Conservation (phyloP, 805 yeast species). For the Lipomyces spencermartinsiae region DNA sequence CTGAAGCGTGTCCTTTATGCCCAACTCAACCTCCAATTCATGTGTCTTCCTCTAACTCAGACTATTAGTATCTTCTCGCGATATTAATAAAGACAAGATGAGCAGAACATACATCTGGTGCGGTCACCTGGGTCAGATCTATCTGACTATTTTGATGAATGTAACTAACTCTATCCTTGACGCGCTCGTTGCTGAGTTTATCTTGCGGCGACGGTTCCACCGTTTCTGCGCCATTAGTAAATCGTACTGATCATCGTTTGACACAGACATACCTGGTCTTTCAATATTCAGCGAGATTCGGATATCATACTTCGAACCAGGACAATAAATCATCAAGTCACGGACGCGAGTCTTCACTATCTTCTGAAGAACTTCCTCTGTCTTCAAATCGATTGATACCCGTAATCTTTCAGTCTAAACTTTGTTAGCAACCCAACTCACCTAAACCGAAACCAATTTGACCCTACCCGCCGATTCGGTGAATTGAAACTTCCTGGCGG, state of each 20-base stretch:
- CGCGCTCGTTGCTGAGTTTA: slow-evolving; percentile 17
- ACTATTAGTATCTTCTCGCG: slow-evolving; percentile 10
- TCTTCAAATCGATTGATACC: slow-evolving; percentile 23
- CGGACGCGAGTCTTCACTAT: slow-evolving; percentile 28
- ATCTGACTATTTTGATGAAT: slow-evolving; percentile 25
- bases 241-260: neutral
- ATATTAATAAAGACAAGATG: neutral
- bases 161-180: slow-evolving; percentile 30
- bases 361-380: slow-evolving; percentile 18
- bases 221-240: slow-evolving; percentile 12
- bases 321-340: slow-evolving; percentile 34
- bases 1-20: slow-evolving; percentile 21
- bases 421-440: slow-evolving; percentile 1
- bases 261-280: slow-evolving; percentile 16
- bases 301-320: slow-evolving; percentile 34
- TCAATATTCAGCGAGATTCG: slow-evolving; percentile 34
- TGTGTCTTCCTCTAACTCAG: slow-evolving; percentile 16
- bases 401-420: slow-evolving; percentile 18
- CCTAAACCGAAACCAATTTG: neutral
- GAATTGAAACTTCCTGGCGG: slow-evolving; percentile 6
- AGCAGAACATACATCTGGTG: slow-evolving; percentile 17
- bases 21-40: slow-evolving; percentile 36
- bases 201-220: slow-evolving; percentile 10
- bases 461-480: neutral
- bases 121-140: slow-evolving; percentile 31